These are phyloP conservation scores for Fagopyrum homotropicum DNA, from an alignment of 148 eudicot species.

Conservation along the genomic window DNA sequence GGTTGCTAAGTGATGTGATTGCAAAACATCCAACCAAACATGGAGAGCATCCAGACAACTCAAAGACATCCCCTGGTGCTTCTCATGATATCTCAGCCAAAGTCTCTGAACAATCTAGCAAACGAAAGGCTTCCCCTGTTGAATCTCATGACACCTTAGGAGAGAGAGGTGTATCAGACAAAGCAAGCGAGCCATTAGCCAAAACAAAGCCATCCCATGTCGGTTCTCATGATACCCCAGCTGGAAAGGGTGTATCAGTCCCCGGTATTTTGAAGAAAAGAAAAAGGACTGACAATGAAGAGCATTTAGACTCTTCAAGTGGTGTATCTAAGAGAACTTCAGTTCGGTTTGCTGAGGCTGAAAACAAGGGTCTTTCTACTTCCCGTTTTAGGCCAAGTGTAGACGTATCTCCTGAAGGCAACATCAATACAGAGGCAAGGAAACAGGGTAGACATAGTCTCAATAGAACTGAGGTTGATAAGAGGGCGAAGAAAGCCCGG, in stretches of 20 bases:
- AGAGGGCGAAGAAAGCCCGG: slow-evolving; percentile 1
- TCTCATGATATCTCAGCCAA: slow-evolving; percentile 3
- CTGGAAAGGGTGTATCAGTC: neutral
- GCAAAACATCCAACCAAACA: neutral
- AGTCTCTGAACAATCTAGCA: neutral
- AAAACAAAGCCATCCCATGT: slow-evolving; percentile 2
- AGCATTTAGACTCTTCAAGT: slow-evolving; percentile 8
- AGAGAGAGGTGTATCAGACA: neutral
- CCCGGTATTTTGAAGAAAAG: slow-evolving; percentile 8
- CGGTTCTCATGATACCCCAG: neutral
- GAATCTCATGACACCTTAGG: neutral
- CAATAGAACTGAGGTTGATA: neutral
- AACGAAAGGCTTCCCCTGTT: slow-evolving; percentile 9
- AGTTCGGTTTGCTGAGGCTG: neutral
- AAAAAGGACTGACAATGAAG: neutral
- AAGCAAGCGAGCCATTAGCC: neutral
- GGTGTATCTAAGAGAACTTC: slow-evolving; percentile 5
- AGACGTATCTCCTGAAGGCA: neutral
- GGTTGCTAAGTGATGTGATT: slow-evolving; percentile 2
- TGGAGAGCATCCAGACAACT: slow-evolving; percentile 2
- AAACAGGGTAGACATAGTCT: neutral
- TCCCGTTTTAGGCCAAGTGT: neutral
- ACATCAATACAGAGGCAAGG: neutral
- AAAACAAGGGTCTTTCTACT: neutral
- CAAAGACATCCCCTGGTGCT: slow-evolving; percentile 5